Base-by-base conservation (phyloP, 1,284 basidiomycete species). In the Pyrrhoderma noxium region DNA sequence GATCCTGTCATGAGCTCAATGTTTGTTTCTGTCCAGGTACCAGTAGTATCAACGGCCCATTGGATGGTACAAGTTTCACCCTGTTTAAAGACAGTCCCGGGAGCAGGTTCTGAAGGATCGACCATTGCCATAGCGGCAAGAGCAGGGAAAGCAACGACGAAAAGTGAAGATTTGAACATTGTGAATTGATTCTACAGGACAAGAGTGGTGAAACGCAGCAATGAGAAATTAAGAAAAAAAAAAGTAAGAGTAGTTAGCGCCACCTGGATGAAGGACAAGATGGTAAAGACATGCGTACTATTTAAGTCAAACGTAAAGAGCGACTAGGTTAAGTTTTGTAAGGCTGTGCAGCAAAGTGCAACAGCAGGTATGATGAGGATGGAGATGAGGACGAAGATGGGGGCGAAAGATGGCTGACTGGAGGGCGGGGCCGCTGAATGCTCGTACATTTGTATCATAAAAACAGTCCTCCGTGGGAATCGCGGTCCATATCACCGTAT, bases 1-100 rank as follows among this genome's bases (percentile, higher is more conserved):
- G 73, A 64, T 4, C 89, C 89, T 0, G 84, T 83, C 85, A 89
- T 90, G 58, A 93, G 75, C 65, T 89, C 72, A 52, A 91, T 83
- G 52, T 71, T 67, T 77, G 82, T 85, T 51, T 65, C 64, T 61
- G 73, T 79, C 86, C 87, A 89, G 5, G 58, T 57, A 14, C 77
- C 77, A 1, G 74, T 71, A 2, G 67, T 56, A 60, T 88, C 85
- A 3, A 66, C 67, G 0, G 61, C 61, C 85, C 85, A 89, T 2
- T 61, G 59, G 42, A 82, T 70, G 8, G 60, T 55, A 60, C 86
- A 89, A 2, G 66, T 60, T 3, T 64, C 47, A 16, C 85, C 85
- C 50, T 74, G 67, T 37, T 75, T 72, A 69, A 73, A 85, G n/a
- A 73, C 61, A 45, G 72, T 68, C 39, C 75, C 75, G 2, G 82